phyloP scores from a whole-genome alignment of 495 filamentous ascomycete genomes.

The Aspergillus saccharolyticus region DNA sequence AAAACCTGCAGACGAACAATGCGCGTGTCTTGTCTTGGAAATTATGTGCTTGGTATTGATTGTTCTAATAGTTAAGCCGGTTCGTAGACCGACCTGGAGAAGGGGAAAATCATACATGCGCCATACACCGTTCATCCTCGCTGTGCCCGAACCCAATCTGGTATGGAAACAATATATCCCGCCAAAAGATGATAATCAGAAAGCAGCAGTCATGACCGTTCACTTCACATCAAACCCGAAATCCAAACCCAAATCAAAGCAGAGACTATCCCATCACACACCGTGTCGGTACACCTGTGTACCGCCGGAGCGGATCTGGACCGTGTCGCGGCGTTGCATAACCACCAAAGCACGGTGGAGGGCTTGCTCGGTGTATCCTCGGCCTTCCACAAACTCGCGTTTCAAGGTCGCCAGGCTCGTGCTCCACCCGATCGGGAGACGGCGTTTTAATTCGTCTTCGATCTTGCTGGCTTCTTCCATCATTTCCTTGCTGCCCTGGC shows the following conservation, averaged over 20 bases:
- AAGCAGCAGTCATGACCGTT: constrained; percentile 7
- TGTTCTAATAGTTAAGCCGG: constrained; percentile 2
- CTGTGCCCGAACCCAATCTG: constrained; percentile 18
- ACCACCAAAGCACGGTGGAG: constrained; percentile 81
- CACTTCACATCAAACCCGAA: constrained; percentile 7
- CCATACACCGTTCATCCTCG: constrained; percentile 16
- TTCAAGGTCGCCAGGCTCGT: constrained; percentile 81
- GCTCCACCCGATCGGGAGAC: constrained; percentile 92
- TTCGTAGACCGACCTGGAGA: constrained; percentile 3
- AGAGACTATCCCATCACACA: constrained; percentile 40
- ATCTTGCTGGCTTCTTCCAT: constrained; percentile 84
- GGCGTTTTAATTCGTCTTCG: constrained; percentile 82
- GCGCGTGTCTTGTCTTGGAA: not conserved
- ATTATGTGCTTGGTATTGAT: not conserved
- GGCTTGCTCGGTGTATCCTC: constrained; percentile 80
- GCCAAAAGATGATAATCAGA: constrained; percentile 1
- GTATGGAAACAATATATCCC: constrained; percentile 6
- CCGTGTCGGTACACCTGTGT: constrained; percentile 80
- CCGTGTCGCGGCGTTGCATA: constrained; percentile 79
- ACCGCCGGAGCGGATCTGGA: constrained; percentile 87
- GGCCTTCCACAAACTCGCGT: constrained; percentile 83
- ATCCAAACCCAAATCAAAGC: constrained; percentile 17
- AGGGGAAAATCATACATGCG: constrained; percentile 2
- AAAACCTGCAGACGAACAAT: too few species aligned
- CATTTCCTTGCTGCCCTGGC: constrained; percentile 75